phyloP scores from a whole-genome alignment of 768 basidiomycete genomes.

The Pleurotus sapidus region DNA sequence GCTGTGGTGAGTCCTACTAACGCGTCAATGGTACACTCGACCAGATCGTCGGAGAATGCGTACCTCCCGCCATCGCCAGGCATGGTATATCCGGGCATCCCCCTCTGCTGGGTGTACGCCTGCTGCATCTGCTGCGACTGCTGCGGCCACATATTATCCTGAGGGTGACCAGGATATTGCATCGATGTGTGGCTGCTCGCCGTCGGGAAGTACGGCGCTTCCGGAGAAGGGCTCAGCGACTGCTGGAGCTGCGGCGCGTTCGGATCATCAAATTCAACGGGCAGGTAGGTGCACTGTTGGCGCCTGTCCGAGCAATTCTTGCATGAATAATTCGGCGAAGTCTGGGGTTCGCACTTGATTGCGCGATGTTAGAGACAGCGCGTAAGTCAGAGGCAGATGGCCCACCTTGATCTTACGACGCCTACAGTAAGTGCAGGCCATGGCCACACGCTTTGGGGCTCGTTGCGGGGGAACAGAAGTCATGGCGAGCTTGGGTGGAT shows the following conservation, averaged over 20 bases:
- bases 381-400: neutral
- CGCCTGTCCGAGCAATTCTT: conserved; percentile 36
- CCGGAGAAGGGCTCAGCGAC: neutral
- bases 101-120: neutral
- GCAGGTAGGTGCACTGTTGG: conserved; percentile 38
- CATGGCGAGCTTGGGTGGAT: neutral
- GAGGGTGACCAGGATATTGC: neutral
- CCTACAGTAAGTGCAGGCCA: conserved; percentile 56
- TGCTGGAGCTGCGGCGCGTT: neutral
- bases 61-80: neutral
- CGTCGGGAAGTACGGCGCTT: neutral
- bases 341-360: conserved; percentile 25
- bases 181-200: neutral
- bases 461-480: conserved; percentile 2
- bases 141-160: neutral
- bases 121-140: neutral
- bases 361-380: neutral
- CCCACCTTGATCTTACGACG: conserved; percentile 52
- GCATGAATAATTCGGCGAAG: conserved; percentile 26
- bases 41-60: neutral
- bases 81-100: neutral
- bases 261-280: conserved; percentile 21
- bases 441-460: conserved; percentile 36
- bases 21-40: too few species aligned
- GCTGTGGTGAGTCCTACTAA: neutral